phyloP scores from a whole-genome alignment of 169 alveolate genomes.

The Toxoplasma gondii region DNA sequence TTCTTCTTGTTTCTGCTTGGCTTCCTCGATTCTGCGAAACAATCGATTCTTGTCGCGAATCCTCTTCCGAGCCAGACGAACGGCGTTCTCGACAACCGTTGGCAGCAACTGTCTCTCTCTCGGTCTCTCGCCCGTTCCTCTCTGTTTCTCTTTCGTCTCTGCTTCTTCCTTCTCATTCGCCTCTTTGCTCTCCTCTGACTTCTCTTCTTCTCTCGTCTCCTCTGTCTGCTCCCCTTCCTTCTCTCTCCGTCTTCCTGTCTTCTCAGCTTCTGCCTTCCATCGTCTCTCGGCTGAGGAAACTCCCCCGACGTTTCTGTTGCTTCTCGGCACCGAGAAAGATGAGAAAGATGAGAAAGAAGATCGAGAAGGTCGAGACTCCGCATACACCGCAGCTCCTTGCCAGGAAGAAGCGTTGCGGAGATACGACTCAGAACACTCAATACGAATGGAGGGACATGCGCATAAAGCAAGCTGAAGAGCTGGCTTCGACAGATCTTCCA shows the following conservation, averaged over 20 bases:
- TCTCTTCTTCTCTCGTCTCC: not conserved
- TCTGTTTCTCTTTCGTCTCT: not conserved
- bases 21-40: not conserved
- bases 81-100: not conserved
- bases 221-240: not conserved
- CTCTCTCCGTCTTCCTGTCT: not conserved
- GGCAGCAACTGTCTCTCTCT: not conserved
- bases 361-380: no score
- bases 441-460: no score
- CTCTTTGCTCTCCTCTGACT: not conserved
- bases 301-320: no score
- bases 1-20: not conserved
- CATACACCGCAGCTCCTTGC: not conserved
- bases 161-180: not conserved
- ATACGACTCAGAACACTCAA: not conserved
- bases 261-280: no score
- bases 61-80: conserved; percentile 16
- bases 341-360: no score
- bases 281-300: no score
- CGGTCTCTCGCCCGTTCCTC: not conserved
- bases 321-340: no score
- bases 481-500: no score
- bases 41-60: not conserved
- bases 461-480: no score
- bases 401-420: not conserved